These are phyloP conservation scores for Ascomycota sp. DNA, from an alignment of 2,329 filamentous ascomycete genomes.

Conservation along the genomic window DNA sequence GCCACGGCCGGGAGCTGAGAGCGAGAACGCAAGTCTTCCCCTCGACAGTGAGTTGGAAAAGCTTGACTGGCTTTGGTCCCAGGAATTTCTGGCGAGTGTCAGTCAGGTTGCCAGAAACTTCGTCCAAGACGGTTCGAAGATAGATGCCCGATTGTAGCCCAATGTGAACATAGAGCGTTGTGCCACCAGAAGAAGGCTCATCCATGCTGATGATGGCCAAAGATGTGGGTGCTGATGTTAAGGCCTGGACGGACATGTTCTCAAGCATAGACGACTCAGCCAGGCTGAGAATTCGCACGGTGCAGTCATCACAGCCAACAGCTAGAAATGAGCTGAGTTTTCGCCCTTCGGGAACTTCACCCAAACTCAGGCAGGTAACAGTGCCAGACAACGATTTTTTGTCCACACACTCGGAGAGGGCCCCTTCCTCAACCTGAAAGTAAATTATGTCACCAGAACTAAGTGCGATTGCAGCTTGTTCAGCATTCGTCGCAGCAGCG, in stretches of 20 bases:
- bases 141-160: slow-evolving; percentile 91
- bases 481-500: slow-evolving; percentile 75
- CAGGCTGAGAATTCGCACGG: slow-evolving; percentile 75
- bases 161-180: slow-evolving; percentile 83
- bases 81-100: slow-evolving; percentile 89
- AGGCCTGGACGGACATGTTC: slow-evolving; percentile 79
- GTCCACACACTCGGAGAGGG: slow-evolving; percentile 82
- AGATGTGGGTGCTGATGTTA: slow-evolving; percentile 74
- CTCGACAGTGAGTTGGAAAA: slow-evolving; percentile 79
- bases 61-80: slow-evolving; percentile 68
- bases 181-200: slow-evolving; percentile 73
- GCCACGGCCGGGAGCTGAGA: slow-evolving; percentile 82
- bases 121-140: slow-evolving; percentile 79
- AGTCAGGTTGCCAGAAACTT: slow-evolving; percentile 82
- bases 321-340: slow-evolving; percentile 79
- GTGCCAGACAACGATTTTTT: slow-evolving; percentile 88
- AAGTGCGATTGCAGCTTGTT: slow-evolving; percentile 78
- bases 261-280: slow-evolving; percentile 79
- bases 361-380: slow-evolving; percentile 82
- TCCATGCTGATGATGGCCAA: slow-evolving; percentile 88
- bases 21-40: slow-evolving; percentile 69
- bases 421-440: slow-evolving; percentile 89
- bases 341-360: slow-evolving; percentile 75
- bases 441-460: slow-evolving; percentile 95
- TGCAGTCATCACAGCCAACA: slow-evolving; percentile 90